Base-by-base conservation (phyloP, 768 basidiomycete species). In the Tylopilus intermedius region DNA sequence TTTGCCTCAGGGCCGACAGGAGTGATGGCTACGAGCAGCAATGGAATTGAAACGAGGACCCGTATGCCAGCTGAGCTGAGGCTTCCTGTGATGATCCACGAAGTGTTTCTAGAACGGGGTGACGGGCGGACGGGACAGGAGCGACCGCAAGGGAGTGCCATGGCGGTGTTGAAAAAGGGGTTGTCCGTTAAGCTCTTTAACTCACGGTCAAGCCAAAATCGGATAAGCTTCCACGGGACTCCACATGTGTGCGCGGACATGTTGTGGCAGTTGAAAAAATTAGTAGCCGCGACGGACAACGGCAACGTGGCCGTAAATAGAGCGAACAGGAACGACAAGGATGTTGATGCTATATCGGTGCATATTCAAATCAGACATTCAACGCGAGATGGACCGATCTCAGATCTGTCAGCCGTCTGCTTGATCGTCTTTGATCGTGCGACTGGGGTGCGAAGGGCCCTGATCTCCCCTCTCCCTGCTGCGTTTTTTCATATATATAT, bases 381-480 rank as follows among this genome's bases (percentile, higher is more conserved):
- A 74, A 71, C 62, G 64, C 71, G 61, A 74, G 76, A 79, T 77
- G 29, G 33, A 49, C 59, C 59, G 63, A 76, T 76, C 73, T 74
- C 66, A 64, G 63, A 64, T 64, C 62, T 56, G 54, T 60, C 57
- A 58, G 55, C 57, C 58, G 29, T 58, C 60, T 67, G 66, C 74
- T 61, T 79, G 80, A 81, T 80, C 79, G 79, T 77, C 79, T 79
- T 63, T 80, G 79, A 81, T 79, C 79, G 77, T 78, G 79, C 75
- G 77, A 80, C 67, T 65, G 74, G 75, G 74, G 67, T 62, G 65
- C 64, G 66, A 64, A 64, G 64, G 62, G 60, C 73, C 72, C 69
- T 74, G 71, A 72, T 74, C 71, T 71, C 71, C 73, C 63, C 67
- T 62, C 71, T 67, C 60, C 63, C 70, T 51, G 61, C 72, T 64